Percentiles rank a stretch among this genome's conserved stretches.
Evolutionary conservation across 2,329 filamentous ascomycete species (phyloP).

Genomic region (Massarina eburnea): DNA sequence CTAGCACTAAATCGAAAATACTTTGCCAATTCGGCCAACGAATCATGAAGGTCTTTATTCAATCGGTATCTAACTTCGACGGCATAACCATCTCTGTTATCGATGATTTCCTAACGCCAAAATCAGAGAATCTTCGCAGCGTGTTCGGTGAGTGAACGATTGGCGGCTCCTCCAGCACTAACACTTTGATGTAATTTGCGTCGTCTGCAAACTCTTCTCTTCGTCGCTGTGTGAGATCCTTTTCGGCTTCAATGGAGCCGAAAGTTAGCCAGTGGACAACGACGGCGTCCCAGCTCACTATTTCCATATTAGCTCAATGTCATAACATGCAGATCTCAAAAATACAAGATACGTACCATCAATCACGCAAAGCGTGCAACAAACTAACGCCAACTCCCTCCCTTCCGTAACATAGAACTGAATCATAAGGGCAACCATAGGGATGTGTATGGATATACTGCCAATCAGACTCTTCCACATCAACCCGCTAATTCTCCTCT

Average conservation of each 20-base stretch:
- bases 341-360: constrained; percentile 33
- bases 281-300: constrained; percentile 20
- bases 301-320: background rate
- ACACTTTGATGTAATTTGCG: no score
- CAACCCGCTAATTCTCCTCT: constrained; percentile 22
- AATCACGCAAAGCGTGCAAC: constrained; percentile 41
- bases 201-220: no score
- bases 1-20: no score
- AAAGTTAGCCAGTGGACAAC: constrained; percentile 25
- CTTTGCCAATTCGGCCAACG: no score
- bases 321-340: background rate
- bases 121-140: no score
- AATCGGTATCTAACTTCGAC: no score
- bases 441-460: constrained; percentile 36
- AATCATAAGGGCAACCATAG: constrained; percentile 41
- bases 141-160: no score
- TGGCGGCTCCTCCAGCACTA: no score
- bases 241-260: constrained; percentile 9
- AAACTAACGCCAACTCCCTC: constrained; percentile 42
- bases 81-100: no score
- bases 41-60: no score
- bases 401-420: constrained; percentile 34
- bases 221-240: background rate
- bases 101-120: no score
- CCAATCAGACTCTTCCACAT: constrained; percentile 34